These are phyloP conservation scores for Fomitiporia mediterranea DNA, from an alignment of 1,284 basidiomycete species.

Conservation along the genomic window DNA sequence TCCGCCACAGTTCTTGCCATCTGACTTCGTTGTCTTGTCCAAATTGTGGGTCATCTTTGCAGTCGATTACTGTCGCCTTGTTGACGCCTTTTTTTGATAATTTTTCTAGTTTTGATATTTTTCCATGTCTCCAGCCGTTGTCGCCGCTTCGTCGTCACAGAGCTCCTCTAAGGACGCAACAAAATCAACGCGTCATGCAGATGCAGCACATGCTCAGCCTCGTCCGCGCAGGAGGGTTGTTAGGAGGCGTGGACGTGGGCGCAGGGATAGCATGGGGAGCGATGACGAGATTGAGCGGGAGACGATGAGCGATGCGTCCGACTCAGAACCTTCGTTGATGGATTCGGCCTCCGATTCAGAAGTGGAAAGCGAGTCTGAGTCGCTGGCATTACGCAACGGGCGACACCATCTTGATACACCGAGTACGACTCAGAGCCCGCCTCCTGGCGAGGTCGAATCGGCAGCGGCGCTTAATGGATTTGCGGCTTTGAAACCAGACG, in stretches of 20 bases:
- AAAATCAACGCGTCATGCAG: neutral
- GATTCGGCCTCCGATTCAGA: slow-evolving; percentile 65
- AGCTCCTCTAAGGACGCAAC: slow-evolving; percentile 12
- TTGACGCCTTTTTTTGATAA: neutral
- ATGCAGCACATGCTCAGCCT: neutral
- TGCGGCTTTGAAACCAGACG: slow-evolving; percentile 25
- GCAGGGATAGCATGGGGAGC: slow-evolving; percentile 47
- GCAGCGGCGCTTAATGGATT: slow-evolving; percentile 15
- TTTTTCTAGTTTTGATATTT: neutral
- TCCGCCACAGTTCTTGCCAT: neutral
- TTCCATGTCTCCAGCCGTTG: slow-evolving; percentile 16
- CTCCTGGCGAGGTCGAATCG: slow-evolving; percentile 29
- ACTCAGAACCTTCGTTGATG: slow-evolving; percentile 51
- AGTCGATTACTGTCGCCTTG: neutral
- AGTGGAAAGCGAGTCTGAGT: slow-evolving; percentile 55
- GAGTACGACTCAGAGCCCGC: slow-evolving; percentile 57
- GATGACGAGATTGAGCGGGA: slow-evolving; percentile 73
- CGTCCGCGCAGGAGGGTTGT: slow-evolving; percentile 34
- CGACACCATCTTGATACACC: slow-evolving; percentile 51
- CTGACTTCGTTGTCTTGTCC: neutral
- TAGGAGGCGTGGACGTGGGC: slow-evolving; percentile 51
- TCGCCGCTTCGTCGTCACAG: slow-evolving; percentile 4
- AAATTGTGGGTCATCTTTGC: neutral
- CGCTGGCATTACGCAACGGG: slow-evolving; percentile 44
- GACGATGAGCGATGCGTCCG: slow-evolving; percentile 56